Base-by-base conservation (phyloP, 371 early-diverging fungal genomes). In the Mortierella sp. region DNA sequence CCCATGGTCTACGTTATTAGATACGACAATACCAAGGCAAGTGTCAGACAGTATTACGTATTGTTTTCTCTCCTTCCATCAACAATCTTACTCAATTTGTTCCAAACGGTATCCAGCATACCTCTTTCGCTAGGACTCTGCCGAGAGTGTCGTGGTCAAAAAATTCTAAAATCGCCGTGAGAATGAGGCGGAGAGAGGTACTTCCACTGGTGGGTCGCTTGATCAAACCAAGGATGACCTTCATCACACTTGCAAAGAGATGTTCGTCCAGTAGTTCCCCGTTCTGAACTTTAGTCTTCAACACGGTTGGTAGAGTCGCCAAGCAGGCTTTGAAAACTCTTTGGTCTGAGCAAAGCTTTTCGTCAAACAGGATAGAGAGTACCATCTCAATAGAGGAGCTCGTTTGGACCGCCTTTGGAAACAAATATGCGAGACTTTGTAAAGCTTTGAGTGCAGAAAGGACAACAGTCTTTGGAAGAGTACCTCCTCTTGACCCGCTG, bases 241-340 rank as follows among this genome's bases (percentile, higher is more conserved):
- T 53, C 58, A 84, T 81, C 14, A 79, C 65, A 56, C 69, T 79
- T 43, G 58, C 66, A 53, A 70, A 69, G 15, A 60, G 55, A 6
- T 64, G 61, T n/a, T 60, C 60, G 8, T 79, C 79, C 46, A 78
- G 47, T 15, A 81, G 67, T 15, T 64, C 56, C 9, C 65, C 78
- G 37, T 78, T 47, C 24, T 59, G 57, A 12, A 75, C 57, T 50
- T 72, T 75, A 34, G 69, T 58, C 50, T 76, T 79, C 31, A 86
- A 54, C 7, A 78, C 55, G 6, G 58, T 63, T 0, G 81, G 81
- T 2, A 85, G 56, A 26, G 83, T 58, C 8, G 59, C 64, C 21
- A 87, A 51, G 23, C 68, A 72, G 3, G 75, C 69, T 64, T 86
- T 86, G 41, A 87, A 66, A 0, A 87, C 81, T 9, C 84, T 70